Conservation (phyloP, 257 asterid species). For the Gentiana macrophylla region DNA sequence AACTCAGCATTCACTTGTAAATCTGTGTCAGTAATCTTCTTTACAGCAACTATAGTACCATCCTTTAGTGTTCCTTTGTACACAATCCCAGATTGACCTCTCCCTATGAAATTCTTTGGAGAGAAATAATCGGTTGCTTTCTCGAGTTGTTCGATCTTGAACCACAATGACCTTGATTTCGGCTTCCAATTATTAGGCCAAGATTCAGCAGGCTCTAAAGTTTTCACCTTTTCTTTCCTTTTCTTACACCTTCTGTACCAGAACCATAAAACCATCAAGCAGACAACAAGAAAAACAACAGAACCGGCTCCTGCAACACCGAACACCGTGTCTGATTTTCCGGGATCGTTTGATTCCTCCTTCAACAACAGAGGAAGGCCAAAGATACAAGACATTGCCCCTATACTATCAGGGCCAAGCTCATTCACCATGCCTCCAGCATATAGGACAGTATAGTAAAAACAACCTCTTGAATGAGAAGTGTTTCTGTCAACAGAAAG, state of each 20-base stretch:
- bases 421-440: conserved; percentile 49
- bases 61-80: conserved; percentile 37
- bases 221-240: conserved; percentile 6
- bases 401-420: conserved; percentile 41
- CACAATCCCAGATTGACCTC: conserved; percentile 47
- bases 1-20: conserved; percentile 34
- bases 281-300: conserved; percentile 11
- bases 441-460: conserved; percentile 35
- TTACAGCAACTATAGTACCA: conserved; percentile 46
- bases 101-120: conserved; percentile 34
- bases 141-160: conserved; percentile 31
- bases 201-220: neutral
- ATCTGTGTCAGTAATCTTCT: conserved; percentile 29
- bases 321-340: conserved; percentile 13
- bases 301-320: conserved; percentile 33
- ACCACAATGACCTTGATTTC: conserved; percentile 26
- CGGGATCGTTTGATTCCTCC: neutral
- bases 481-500: conserved; percentile 25
- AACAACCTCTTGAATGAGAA: conserved; percentile 40
- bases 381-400: conserved; percentile 44
- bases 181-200: conserved; percentile 36
- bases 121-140: conserved; percentile 40
- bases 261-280: conserved; percentile 18
- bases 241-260: conserved; percentile 9
- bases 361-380: conserved; percentile 31